Evolutionary conservation across 2,329 filamentous ascomycete genomes (phyloP), one percentile per base, ranked within the genome.

Genomic region (Bipolaris cookei): DNA sequence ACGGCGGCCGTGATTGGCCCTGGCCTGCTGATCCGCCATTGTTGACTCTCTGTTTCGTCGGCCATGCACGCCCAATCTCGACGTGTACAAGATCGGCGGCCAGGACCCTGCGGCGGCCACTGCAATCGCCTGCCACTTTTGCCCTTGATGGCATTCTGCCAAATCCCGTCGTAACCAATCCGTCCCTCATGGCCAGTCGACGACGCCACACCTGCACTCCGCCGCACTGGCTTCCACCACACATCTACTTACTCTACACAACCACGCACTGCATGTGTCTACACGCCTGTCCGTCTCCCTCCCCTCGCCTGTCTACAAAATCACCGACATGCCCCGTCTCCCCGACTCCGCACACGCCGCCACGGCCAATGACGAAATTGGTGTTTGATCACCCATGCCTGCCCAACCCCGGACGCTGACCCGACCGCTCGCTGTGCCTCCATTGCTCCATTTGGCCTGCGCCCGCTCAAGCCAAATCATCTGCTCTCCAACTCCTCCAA

Each of bases 21-120:
- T 59, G 56, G 46, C 38, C 49, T 47, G 69, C 64, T 64, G 69
- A 68, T 71, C 68, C 6, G 53, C 61, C 55, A 34, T 57, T 55
- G 55, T 56, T 41, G 49, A 50, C 54, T 16, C 11, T 45, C 25
- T 42, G 42, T 47, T 63, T 63, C 61, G 65, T 52, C 54, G 35
- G 62, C 41, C 20, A 48, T 54, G 45, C 55, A 28, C 43, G 59
- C 63, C 35, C 50, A 64, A 63, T 39, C 41, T 48, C 63, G 64
- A 61, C 25, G 25, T 28, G 25, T 28, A 28, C 28, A 55, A 45
- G 69, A 72, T 72, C 68, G 63, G 59, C 69, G 48, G 56, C 62
- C 61, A 52, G 66, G 67, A 67, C 69, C 68, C 69, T 70, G 67
- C 65, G 47, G 48, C 48, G 42, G 41, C 53, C 21, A 11, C 23